A percentile compares a stretch with the other conserved stretches of the same genome.
Conservation (phyloP, 257 asterid genomes). For the Solanum megistacrolobum region DNA sequence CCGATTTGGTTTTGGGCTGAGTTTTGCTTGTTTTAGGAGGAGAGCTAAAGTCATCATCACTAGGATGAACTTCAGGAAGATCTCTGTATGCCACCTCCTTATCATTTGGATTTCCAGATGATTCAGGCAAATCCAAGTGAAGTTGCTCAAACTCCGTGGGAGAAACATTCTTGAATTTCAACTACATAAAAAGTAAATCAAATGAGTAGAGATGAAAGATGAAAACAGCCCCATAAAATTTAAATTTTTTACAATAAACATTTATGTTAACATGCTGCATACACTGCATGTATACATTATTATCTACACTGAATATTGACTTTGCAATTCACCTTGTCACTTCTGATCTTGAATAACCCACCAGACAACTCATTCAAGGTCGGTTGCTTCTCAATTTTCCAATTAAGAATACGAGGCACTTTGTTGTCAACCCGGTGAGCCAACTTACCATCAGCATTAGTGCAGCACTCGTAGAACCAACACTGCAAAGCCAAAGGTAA, state of each 20-base stretch:
- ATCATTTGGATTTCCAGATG: not conserved
- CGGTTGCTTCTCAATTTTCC: not conserved
- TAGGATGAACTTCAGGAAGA: not conserved
- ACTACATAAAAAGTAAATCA: not conserved
- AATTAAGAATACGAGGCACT: slow-evolving; percentile 1
- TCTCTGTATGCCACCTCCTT: not conserved
- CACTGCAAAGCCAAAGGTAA: slow-evolving; percentile 1
- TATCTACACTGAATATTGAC: not conserved
- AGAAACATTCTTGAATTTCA: not conserved
- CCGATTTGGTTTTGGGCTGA: not conserved
- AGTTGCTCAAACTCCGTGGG: not conserved
- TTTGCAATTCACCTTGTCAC: not conserved
- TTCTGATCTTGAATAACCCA: not conserved
- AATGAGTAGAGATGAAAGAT: not conserved
- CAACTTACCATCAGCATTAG: not conserved
- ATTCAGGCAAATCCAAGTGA: slow-evolving; percentile 2
- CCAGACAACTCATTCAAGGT: not conserved
- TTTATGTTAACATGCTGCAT: not conserved
- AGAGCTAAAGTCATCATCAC: not conserved
- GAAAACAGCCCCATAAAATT: not conserved
- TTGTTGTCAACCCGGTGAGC: not conserved
- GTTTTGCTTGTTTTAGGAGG: not conserved
- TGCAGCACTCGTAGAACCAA: slow-evolving; percentile 1
- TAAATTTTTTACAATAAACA: not conserved
- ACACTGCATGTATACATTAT: not conserved